These are phyloP conservation scores for Argentina anserina DNA, from an alignment of 306 rosid species.

Conservation along the genomic window DNA sequence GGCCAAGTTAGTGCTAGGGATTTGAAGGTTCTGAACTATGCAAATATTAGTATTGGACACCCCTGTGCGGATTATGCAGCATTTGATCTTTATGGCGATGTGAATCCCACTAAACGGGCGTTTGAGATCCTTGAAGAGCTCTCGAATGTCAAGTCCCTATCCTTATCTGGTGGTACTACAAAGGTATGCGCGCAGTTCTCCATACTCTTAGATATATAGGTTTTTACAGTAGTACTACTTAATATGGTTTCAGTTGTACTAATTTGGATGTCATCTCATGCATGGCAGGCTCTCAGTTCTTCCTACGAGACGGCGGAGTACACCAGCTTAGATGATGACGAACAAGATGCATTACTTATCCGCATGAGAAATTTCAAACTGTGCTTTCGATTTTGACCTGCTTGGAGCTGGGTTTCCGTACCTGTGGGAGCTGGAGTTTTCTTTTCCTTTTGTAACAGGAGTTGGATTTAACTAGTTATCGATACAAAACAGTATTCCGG, in stretches of 20 bases:
- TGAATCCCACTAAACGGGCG: not conserved
- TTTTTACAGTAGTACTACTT: not conserved
- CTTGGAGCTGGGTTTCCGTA: constrained; percentile 8
- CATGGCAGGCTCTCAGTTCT: not conserved
- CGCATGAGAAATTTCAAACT: not conserved
- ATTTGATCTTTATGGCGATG: not conserved
- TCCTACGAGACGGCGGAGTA: not conserved
- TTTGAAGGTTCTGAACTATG: not conserved
- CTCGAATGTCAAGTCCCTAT: not conserved
- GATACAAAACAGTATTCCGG: not conserved
- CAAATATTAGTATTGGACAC: constrained; percentile 5
- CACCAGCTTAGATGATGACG: not conserved
- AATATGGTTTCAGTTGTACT: not conserved
- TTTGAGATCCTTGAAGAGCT: constrained; percentile 9
- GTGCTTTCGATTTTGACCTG: not conserved
- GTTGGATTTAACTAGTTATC: not conserved
- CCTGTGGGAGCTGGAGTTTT: constrained; percentile 6
- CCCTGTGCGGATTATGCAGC: not conserved
- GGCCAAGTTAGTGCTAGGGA: constrained; percentile 6
- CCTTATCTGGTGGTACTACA: not conserved
- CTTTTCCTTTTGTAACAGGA: not conserved
- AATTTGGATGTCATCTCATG: not conserved
- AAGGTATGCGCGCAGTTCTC: not conserved
- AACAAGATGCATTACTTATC: not conserved
- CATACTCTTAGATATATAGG: not conserved